Conservation (phyloP, 345 rosid species). For the Aquilaria malaccensis region DNA sequence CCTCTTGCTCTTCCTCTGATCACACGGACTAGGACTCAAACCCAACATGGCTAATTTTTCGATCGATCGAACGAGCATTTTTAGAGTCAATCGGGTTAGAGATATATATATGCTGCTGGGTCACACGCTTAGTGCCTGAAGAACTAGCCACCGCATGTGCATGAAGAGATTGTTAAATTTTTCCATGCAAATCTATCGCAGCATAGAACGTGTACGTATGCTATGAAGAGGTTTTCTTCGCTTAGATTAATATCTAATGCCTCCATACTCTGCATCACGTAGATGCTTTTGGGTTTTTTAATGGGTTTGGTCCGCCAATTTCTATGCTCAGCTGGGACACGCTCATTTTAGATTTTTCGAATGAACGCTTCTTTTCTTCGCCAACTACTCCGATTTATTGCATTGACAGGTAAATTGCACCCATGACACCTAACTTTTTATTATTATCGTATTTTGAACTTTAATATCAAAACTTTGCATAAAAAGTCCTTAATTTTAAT, state of each 20-base stretch:
- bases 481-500: too few relatives aligned
- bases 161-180: conserved; percentile 29
- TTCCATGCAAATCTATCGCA: conserved; percentile 49
- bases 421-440: too few relatives aligned
- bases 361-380: too few relatives aligned
- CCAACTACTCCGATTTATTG: too few relatives aligned
- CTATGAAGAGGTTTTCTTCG: conserved; percentile 19
- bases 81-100: background rate
- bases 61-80: background rate
- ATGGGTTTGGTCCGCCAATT: conserved; percentile 39
- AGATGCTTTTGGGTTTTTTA: conserved; percentile 17
- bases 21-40: background rate
- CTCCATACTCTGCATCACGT: conserved; percentile 49
- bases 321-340: conserved; percentile 35
- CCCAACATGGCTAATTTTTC: background rate
- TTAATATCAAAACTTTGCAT: too few relatives aligned
- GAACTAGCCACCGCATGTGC: conserved; percentile 33
- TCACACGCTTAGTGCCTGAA: conserved; percentile 50
- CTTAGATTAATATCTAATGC: conserved; percentile 17
- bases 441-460: too few relatives aligned
- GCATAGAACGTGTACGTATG: conserved; percentile 14
- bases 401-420: too few relatives aligned
- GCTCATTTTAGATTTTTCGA: conserved; percentile 3
- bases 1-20: conserved; percentile 42
- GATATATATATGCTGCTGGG: conserved; percentile 12